Evolutionary conservation across 148 eudicot species (phyloP).

Genomic region (Spergularia marina): DNA sequence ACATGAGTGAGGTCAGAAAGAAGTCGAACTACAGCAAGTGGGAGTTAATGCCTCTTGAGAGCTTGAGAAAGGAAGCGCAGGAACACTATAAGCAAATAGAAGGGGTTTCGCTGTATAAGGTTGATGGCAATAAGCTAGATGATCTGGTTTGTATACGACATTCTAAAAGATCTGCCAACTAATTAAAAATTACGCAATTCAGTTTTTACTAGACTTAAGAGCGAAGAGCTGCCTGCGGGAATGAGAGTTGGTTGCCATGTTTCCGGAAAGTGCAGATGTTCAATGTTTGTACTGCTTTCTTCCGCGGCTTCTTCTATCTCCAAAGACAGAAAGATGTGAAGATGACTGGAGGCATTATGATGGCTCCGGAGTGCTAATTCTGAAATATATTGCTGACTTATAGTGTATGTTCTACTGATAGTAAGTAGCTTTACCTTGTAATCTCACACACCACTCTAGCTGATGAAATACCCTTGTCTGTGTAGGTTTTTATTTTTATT

Average conservation of each 20-base stretch:
- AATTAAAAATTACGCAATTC: not conserved
- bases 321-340: not conserved
- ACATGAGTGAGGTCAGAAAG: constrained; percentile 65
- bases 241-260: not conserved
- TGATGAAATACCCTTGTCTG: not conserved
- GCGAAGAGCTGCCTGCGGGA: not conserved
- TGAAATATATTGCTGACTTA: not conserved
- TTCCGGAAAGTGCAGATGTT: not conserved
- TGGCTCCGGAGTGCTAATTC: not conserved
- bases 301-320: not conserved
- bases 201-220: not conserved
- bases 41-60: constrained; percentile 77
- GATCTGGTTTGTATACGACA: constrained; percentile 89
- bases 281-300: not conserved
- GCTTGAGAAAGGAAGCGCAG: constrained; percentile 71
- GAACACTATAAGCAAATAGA: constrained; percentile 82
- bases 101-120: constrained; percentile 73
- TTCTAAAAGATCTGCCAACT: constrained; percentile 35
- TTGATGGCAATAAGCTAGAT: constrained; percentile 93
- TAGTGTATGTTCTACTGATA: not conserved
- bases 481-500: not conserved
- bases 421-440: constrained; percentile 8
- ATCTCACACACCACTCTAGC: not conserved
- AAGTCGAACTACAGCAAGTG: constrained; percentile 78
- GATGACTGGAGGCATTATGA: no score